phyloP scores from a whole-genome alignment of 75 land plant species.

The Larix kaempferi region DNA sequence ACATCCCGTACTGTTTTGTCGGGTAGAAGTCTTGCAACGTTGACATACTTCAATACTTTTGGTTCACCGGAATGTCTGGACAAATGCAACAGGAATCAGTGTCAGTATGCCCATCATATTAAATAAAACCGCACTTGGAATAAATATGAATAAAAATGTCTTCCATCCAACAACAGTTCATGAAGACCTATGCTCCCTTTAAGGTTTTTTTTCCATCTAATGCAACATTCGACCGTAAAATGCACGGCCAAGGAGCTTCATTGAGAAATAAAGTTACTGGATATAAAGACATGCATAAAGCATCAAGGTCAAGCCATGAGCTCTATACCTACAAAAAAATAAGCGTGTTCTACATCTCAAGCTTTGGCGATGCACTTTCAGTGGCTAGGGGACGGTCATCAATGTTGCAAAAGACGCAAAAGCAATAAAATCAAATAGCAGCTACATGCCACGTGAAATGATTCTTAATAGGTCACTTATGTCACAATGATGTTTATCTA shows the following conservation, averaged over 20 bases:
- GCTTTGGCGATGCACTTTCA: not conserved
- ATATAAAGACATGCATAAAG: not conserved
- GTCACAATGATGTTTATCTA: not conserved
- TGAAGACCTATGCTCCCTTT: not conserved
- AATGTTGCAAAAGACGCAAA: not conserved
- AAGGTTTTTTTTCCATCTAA: not conserved
- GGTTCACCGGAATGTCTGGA: constrained; percentile 58
- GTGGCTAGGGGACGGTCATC: not conserved
- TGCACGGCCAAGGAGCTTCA: not conserved
- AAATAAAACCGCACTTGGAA: not conserved
- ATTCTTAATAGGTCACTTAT: not conserved
- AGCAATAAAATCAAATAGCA: not conserved
- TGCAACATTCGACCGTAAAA: not conserved
- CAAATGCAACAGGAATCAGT: not conserved
- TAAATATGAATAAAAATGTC: not conserved
- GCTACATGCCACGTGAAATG: not conserved
- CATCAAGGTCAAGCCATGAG: not conserved
- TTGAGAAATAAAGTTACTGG: not conserved
- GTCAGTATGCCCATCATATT: not conserved
- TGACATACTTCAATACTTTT: constrained; percentile 72
- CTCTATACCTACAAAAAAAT: not conserved
- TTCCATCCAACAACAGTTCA: not conserved
- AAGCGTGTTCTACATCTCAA: not conserved
- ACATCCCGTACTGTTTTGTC: constrained; percentile 97
- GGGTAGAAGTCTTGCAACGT: constrained; percentile 67